Evolutionary conservation across 2,329 filamentous ascomycete genomes (phyloP).

Genomic region (Paradendryphiella salina): DNA sequence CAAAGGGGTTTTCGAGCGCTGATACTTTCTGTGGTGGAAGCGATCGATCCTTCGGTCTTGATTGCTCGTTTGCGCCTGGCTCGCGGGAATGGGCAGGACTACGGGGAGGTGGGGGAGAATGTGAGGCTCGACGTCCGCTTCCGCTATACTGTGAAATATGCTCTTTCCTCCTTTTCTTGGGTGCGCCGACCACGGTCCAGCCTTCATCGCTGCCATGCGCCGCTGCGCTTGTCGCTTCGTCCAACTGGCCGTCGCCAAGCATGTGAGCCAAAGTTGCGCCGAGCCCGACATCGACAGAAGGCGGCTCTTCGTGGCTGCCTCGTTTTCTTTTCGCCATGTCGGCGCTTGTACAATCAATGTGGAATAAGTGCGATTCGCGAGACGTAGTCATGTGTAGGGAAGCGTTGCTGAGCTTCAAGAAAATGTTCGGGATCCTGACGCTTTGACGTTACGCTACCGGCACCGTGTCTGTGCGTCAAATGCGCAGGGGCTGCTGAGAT

Average conservation of each 20-base stretch:
- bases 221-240: constrained; percentile 12
- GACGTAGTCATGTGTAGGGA: background rate
- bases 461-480: no score
- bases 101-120: constrained; percentile 8
- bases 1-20: constrained; percentile 22
- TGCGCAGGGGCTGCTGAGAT: constrained; percentile 5
- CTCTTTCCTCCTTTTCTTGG: constrained; percentile 32
- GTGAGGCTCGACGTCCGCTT: constrained; percentile 3
- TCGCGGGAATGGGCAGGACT: background rate
- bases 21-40: constrained; percentile 8
- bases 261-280: constrained; percentile 38
- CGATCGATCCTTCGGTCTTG: constrained; percentile 3
- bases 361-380: background rate
- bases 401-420: constrained; percentile 2
- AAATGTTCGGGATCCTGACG: constrained; percentile 3
- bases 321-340: constrained; percentile 42
- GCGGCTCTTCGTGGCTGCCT: constrained; percentile 20
- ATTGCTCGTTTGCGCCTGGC: background rate
- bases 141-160: constrained; percentile 6
- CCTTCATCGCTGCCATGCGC: constrained; percentile 26
- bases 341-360: constrained; percentile 11
- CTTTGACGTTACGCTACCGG: no score
- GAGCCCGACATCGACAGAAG: constrained; percentile 31
- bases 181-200: constrained; percentile 36
- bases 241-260: constrained; percentile 22